These are phyloP conservation scores for Pharus latifolius DNA, from an alignment of 176 grass and related monocot species.

Conservation along the genomic window DNA sequence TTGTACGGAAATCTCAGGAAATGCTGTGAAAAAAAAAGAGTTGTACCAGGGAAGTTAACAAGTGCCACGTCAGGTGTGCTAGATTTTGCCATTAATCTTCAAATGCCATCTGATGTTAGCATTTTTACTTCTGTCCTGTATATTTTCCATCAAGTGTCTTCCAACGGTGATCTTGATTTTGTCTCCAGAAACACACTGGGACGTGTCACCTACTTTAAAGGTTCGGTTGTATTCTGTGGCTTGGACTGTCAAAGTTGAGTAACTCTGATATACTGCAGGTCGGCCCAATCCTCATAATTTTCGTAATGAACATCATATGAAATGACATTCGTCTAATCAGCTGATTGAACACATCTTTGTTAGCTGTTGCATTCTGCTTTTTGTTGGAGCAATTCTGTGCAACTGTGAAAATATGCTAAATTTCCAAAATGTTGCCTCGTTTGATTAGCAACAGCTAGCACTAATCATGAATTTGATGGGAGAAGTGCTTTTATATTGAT, in stretches of 20 bases:
- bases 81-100: slow-evolving; percentile 15
- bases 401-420: neutral
- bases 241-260: slow-evolving; percentile 20
- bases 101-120: slow-evolving; percentile 9
- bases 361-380: neutral
- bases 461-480: too few species aligned
- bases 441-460: too few species aligned
- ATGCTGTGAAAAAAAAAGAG: slow-evolving; percentile 55
- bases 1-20: slow-evolving; percentile 78
- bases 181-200: slow-evolving; percentile 8
- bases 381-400: neutral
- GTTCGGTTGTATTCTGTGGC: slow-evolving; percentile 16
- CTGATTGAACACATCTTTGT: neutral
- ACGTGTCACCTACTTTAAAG: neutral
- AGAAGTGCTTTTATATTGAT: too few species aligned
- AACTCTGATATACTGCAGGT: slow-evolving; percentile 4
- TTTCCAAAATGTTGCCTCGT: neutral
- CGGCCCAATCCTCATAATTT: slow-evolving; percentile 7
- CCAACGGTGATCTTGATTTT: slow-evolving; percentile 6
- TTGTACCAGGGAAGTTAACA: slow-evolving; percentile 12
- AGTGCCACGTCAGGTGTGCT: neutral
- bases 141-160: slow-evolving; percentile 21
- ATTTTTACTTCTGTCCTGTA: slow-evolving; percentile 14
- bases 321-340: neutral
- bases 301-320: neutral